phyloP scores from a whole-genome alignment of 352 stramenopile species.

The Blastocystis sp. region DNA sequence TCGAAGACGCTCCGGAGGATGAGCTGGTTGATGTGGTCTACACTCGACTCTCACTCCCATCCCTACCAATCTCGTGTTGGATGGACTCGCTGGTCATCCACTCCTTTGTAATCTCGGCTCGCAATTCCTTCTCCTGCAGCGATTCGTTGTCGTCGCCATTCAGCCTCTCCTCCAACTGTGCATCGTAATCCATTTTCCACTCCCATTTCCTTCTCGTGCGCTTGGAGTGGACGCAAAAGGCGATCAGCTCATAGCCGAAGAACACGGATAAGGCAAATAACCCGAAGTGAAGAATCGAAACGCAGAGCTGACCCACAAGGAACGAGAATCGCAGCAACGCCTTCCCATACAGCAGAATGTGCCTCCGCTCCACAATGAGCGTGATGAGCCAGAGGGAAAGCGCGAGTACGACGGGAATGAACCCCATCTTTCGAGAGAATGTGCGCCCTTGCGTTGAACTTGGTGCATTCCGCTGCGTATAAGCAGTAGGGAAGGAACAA shows the following conservation, averaged over 20 bases:
- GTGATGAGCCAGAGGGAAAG: background rate
- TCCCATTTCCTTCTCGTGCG: background rate
- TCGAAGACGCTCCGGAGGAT: conserved; percentile 5
- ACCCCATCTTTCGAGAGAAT: background rate
- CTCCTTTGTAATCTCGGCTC: background rate
- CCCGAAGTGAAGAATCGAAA: background rate
- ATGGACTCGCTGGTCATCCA: conserved; percentile 9
- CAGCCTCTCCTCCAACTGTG: background rate
- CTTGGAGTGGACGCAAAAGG: background rate
- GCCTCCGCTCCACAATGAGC: background rate
- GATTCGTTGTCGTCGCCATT: background rate
- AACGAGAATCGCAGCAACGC: background rate
- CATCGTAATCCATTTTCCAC: background rate
- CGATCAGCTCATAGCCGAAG: background rate
- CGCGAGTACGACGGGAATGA: background rate
- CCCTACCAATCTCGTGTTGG: conserved; percentile 29
- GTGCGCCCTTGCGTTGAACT: no score
- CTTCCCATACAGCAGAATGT: background rate
- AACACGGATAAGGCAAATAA: background rate
- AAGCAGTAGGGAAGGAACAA: background rate
- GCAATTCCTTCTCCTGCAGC: background rate
- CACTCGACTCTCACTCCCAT: background rate
- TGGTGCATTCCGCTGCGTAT: background rate
- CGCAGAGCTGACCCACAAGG: background rate
- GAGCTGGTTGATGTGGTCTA: conserved; percentile 60